Base-by-base conservation (phyloP, 2,329 filamentous ascomycete genomes). In the Aspergillus texensis region DNA sequence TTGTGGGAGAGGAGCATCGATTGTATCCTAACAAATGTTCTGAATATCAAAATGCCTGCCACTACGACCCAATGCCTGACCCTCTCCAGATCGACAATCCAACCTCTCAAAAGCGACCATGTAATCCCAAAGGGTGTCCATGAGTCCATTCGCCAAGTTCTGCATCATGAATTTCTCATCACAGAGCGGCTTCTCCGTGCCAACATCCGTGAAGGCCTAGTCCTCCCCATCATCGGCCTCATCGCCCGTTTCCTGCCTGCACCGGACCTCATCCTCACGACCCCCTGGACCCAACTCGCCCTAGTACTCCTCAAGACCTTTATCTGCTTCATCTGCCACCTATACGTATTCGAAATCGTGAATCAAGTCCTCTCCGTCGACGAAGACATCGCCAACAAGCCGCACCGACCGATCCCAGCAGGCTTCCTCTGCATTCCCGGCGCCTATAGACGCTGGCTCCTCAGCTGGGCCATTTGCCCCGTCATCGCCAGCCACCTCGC, bases 261-360 rank as follows among this genome's bases (percentile, higher is more conserved):
- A 8, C 59, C 59, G 3, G 21, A 24, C 48, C 59, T 61, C 14
- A 21, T 61, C 26, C n/a, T 46, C 10, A 57, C 14, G 26, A 57
- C 45, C 16, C 39, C 59, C 21, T 57, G 41, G 59, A 32, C 52
- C 11, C 59, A 57, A 8, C 30, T 57, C 9, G 28, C 28, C 26
- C 8, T 57, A 1, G 30, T 61, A 24, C 39, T 61, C 21, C 4
- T 36, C 14, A 61, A 61, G 30, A 61, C 59, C 16, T 21, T 50
- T 53, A 3, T 39, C 21, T 46, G 53, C 59, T 61, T 61, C 11
- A 16, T 52, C 41, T 57, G 59, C 43, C 53, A 61, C 52, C 53
- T 60, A 43, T 61, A 61, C 43, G 53, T 61, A 19, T 61, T 61
- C 24, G 60, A 61, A 16, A 57, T 61, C n/a, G 60, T 55, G 39